A percentile compares a stretch with the other conserved stretches of the same genome.
Evolutionary conservation across 257 asterid genomes (phyloP).

Genomic region (Catharanthus roseus): DNA sequence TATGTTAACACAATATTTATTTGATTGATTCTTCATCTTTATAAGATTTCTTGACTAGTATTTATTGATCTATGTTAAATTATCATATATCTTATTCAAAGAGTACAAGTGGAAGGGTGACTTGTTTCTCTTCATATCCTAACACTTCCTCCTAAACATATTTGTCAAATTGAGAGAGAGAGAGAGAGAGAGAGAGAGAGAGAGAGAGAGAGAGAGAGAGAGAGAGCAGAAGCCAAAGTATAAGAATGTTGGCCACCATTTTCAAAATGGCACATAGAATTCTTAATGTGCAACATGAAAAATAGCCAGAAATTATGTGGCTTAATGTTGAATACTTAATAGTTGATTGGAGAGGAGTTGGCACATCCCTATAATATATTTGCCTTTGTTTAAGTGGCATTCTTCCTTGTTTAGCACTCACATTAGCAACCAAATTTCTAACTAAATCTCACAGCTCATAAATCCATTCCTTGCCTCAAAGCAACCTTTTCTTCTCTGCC

Average conservation of each 20-base stretch:
- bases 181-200: neutral
- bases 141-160: neutral
- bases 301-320: neutral
- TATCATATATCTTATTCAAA: neutral
- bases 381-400: neutral
- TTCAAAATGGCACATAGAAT: neutral
- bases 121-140: neutral
- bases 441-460: constrained; percentile 9
- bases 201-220: neutral
- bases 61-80: neutral
- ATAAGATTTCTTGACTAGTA: neutral
- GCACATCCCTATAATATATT: constrained; percentile 1
- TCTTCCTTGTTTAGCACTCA: constrained; percentile 7
- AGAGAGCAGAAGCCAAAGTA: neutral
- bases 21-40: neutral
- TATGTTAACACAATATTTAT: neutral
- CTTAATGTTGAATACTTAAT: neutral
- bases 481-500: constrained; percentile 2
- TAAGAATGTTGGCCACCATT: constrained; percentile 4
- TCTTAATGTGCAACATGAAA: neutral
- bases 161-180: no score
- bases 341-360: constrained; percentile 7
- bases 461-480: constrained; percentile 10
- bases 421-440: constrained; percentile 7
- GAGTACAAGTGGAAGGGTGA: neutral